Percentiles rank a stretch among this genome's conserved stretches.
These are phyloP conservation scores for Suhomyces bribrorum DNA, from an alignment of 1,139 yeast genomes.

Conservation along the genomic window DNA sequence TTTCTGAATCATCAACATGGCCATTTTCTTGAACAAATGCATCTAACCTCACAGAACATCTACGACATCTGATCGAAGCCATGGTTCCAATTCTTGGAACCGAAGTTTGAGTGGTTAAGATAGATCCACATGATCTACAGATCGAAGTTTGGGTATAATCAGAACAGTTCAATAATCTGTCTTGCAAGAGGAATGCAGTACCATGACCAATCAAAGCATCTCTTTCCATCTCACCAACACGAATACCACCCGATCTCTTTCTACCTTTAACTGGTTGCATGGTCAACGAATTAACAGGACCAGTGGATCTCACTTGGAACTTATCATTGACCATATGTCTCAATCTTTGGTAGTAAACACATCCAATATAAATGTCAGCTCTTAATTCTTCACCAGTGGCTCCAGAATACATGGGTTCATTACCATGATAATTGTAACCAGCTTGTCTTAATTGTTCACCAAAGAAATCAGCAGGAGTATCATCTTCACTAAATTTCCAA, in stretches of 20 bases:
- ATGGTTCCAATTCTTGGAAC: slow-evolving; percentile 88
- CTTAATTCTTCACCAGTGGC: slow-evolving; percentile 97
- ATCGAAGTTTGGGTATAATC: slow-evolving; percentile 91
- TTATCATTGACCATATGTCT: slow-evolving; percentile 99
- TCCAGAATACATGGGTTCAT: slow-evolving; percentile 98
- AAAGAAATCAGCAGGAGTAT: slow-evolving; percentile 96
- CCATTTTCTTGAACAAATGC: slow-evolving; percentile 38
- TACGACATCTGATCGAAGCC: slow-evolving; percentile 82
- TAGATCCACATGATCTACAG: slow-evolving; percentile 92
- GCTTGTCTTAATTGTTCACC: slow-evolving; percentile 87
- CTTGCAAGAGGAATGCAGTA: slow-evolving; percentile 93
- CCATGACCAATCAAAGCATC: slow-evolving; percentile 99
- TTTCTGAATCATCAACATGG: slow-evolving; percentile 68
- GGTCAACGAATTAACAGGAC: slow-evolving; percentile 94
- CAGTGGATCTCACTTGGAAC: slow-evolving; percentile 98
- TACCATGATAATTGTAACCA: slow-evolving; percentile 97
- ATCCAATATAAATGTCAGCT: slow-evolving; percentile 94
- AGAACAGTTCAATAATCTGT: slow-evolving; percentile 90
- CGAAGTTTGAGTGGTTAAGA: slow-evolving; percentile 83
- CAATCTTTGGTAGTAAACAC: slow-evolving; percentile 95
- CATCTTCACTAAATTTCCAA: slow-evolving; percentile 87
- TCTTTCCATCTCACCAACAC: slow-evolving; percentile 99
- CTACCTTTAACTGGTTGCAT: slow-evolving; percentile 99
- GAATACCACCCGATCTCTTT: slow-evolving; percentile 98
- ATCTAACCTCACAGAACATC: slow-evolving; percentile 74